Evolutionary conservation across 306 rosid species (phyloP), one percentile per base, ranked within the genome.

Genomic region (Clitoria ternatea): DNA sequence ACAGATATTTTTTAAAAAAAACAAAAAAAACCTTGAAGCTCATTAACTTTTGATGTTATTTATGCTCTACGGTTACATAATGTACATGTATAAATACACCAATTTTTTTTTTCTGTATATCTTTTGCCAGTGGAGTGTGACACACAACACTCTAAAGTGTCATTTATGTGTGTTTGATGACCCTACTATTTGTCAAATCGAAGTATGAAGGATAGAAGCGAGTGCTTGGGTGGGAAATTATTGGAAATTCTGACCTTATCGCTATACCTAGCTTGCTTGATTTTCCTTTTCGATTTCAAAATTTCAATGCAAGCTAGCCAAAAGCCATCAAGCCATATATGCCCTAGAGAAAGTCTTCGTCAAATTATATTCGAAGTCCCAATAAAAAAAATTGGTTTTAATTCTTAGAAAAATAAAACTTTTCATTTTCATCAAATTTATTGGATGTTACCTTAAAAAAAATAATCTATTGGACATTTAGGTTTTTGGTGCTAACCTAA

Each of bases 101-200:
- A 15, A 64, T 26, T 43, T 9, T 43, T 39, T 24, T 26, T 24
- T 53, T 13, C 6, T 15, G 14, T 23, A 9, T 43, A 15, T 19
- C 26, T 14, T 44, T 43, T 55, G 27, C 17, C 7, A 19, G 60
- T 47, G 60, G 60, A 23, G 47, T 47, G 60, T 47, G 72, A 66
- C 61, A 33, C 32, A 45, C 2, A 24, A 26, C 3, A 27, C 4
- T 5, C 42, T 10, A 22, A 33, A 35, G 49, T n/a, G 55, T 12
- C 5, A 32, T 45, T 18, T 17, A 18, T 45, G 26, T 26, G 29
- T 33, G 73, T 67, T 18, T 6, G 73, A 19, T 49, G 61, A 48
- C 20, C 72, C 61, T 67, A 55, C 61, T 20, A 66, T 47, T 43
- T 75, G 43, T 59, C 27, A 50, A 61, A 48, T 66, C 59, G 32